A percentile compares a stretch with the other conserved stretches of the same genome.
These are phyloP conservation scores for Crucihimalaya himalaica DNA, from an alignment of 345 rosid species.

Conservation along the genomic window DNA sequence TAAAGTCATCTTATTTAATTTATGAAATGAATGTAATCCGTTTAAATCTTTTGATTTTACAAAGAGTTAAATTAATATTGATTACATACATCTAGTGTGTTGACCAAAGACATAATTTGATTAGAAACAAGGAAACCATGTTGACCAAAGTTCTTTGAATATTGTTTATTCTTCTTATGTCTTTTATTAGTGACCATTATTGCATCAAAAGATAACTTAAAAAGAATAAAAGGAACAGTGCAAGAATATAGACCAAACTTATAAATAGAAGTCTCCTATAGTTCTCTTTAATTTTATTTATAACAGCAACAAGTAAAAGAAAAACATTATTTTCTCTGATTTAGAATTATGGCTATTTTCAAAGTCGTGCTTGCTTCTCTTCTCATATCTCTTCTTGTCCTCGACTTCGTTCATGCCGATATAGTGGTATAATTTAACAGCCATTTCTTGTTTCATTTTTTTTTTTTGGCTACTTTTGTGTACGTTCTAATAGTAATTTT, in stretches of 20 bases:
- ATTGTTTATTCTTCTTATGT: not conserved
- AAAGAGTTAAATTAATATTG: not conserved
- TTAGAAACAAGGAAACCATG: not conserved
- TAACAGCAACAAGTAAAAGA: not conserved
- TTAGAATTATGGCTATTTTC: slow-evolving; percentile 40
- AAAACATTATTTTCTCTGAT: not conserved
- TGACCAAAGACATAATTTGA: not conserved
- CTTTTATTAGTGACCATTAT: not conserved
- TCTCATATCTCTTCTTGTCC: slow-evolving; percentile 51
- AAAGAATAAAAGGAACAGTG: not conserved
- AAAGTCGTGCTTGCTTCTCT: slow-evolving; percentile 45
- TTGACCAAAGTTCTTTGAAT: slow-evolving; percentile 1
- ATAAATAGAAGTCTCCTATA: not conserved
- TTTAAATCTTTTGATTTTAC: not conserved
- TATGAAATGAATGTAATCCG: not conserved
- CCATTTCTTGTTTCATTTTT: not conserved
- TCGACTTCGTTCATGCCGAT: slow-evolving; percentile 45
- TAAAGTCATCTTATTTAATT: not conserved
- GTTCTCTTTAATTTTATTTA: not conserved
- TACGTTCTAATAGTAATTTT: not conserved
- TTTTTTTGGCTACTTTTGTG: not conserved
- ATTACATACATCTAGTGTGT: not conserved
- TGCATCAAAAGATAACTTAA: not conserved
- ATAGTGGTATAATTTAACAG: not conserved
- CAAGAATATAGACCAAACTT: not conserved